These are phyloP conservation scores for Ophiobolus disseminans DNA, from an alignment of 2,329 filamentous ascomycete genomes.

Conservation along the genomic window DNA sequence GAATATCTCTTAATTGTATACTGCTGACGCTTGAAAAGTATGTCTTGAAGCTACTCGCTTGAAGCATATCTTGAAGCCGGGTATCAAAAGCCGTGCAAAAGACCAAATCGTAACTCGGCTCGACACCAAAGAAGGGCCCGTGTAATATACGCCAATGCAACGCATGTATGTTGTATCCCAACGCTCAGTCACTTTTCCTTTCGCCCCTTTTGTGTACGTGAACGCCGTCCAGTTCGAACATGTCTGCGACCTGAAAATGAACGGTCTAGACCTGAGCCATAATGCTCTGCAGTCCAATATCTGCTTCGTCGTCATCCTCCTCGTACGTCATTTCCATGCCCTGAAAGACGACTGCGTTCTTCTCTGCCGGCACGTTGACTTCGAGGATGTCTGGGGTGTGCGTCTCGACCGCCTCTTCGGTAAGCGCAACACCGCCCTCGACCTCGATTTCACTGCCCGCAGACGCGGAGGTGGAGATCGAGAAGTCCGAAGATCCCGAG, in stretches of 20 bases:
- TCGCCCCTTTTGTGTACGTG: no score
- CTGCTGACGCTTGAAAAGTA: not conserved
- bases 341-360: slow-evolving; percentile 6
- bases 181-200: no score
- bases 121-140: no score
- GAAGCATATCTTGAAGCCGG: not conserved
- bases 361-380: slow-evolving; percentile 1
- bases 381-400: slow-evolving; percentile 49
- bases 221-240: no score
- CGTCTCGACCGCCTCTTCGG: slow-evolving; percentile 62
- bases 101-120: no score
- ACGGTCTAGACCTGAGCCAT: slow-evolving; percentile 43
- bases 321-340: slow-evolving; percentile 5
- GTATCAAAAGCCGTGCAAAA: no score
- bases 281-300: slow-evolving; percentile 26
- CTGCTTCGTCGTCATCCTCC: slow-evolving; percentile 10
- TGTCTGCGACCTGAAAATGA: no score
- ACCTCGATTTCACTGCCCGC: slow-evolving; percentile 55
- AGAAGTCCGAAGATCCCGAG: slow-evolving; percentile 23
- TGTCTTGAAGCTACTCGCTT: not conserved
- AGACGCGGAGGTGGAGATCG: slow-evolving; percentile 14
- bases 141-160: no score
- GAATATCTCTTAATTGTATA: not conserved
- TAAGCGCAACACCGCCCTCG: slow-evolving; percentile 61
- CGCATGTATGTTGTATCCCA: no score